These are phyloP conservation scores for Penicillium mononematosum DNA, from an alignment of 495 filamentous ascomycete species.

Conservation along the genomic window DNA sequence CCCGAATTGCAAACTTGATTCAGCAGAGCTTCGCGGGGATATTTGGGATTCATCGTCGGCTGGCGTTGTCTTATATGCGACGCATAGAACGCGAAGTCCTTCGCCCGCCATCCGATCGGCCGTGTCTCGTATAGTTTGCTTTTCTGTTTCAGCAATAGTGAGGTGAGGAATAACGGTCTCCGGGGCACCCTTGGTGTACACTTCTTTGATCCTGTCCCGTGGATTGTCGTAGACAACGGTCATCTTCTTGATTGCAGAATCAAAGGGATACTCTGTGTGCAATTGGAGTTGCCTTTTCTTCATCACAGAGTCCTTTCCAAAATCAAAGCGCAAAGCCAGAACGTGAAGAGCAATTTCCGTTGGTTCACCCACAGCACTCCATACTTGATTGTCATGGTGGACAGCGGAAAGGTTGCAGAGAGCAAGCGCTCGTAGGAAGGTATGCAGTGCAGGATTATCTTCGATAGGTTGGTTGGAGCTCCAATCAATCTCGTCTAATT, in stretches of 20 bases:
- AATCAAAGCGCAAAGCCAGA: conserved; percentile 68
- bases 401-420: conserved; percentile 78
- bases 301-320: conserved; percentile 55
- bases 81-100: conserved; percentile 78
- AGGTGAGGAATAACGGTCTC: conserved; percentile 59
- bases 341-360: conserved; percentile 84
- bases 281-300: conserved; percentile 59
- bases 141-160: conserved; percentile 49
- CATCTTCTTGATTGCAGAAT: conserved; percentile 82
- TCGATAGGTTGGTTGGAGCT: conserved; percentile 22
- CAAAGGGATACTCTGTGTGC: conserved; percentile 75
- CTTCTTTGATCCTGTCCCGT: conserved; percentile 39
- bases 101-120: conserved; percentile 66
- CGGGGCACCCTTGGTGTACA: conserved; percentile 69
- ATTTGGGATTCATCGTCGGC: conserved; percentile 27
- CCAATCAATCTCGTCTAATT: conserved; percentile 38
- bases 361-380: conserved; percentile 77
- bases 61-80: conserved; percentile 53
- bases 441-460: conserved; percentile 47
- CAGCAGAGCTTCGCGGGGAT: conserved; percentile 43
- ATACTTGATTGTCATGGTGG: conserved; percentile 49
- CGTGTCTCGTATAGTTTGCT: conserved; percentile 55
- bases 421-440: conserved; percentile 67
- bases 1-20: conserved; percentile 54
- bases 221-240: conserved; percentile 62